Percentiles rank a stretch among this genome's conserved stretches.
These are phyloP conservation scores for Leucocoprinus birnbaumii DNA, from an alignment of 768 basidiomycete genomes.

Conservation along the genomic window DNA sequence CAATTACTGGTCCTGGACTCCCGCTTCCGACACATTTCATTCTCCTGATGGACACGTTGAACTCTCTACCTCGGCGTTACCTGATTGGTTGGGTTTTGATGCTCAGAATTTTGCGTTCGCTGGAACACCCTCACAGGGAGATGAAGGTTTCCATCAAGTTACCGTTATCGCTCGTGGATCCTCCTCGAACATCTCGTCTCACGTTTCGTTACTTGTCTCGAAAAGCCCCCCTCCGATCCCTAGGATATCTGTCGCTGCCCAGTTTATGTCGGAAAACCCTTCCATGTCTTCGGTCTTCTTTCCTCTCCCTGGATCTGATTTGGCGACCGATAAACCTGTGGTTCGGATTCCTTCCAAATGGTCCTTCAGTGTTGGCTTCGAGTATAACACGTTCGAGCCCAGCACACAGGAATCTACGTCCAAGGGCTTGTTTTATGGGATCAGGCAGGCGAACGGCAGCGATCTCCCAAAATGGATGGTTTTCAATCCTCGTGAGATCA, in stretches of 20 bases:
- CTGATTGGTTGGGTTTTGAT: constrained; percentile 80
- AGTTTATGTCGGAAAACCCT: constrained; percentile 57
- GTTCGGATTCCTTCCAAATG: constrained; percentile 77
- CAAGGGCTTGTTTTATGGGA: constrained; percentile 57
- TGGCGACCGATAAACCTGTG: constrained; percentile 46
- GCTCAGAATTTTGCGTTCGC: constrained; percentile 51
- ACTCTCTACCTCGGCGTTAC: constrained; percentile 58
- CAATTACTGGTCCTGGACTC: constrained; percentile 65
- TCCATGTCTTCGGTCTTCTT: constrained; percentile 77
- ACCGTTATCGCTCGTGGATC: constrained; percentile 62
- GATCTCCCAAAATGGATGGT: constrained; percentile 71
- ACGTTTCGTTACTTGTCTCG: constrained; percentile 57
- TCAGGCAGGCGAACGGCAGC: constrained; percentile 63
- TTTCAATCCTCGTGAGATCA: constrained; percentile 66
- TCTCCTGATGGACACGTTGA: constrained; percentile 37
- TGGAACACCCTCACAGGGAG: constrained; percentile 62
- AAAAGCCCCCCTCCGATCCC: constrained; percentile 50
- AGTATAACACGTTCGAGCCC: constrained; percentile 56
- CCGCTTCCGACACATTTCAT: constrained; percentile 64
- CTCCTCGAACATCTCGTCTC: constrained; percentile 47
- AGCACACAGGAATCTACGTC: constrained; percentile 9
- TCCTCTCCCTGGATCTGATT: constrained; percentile 56
- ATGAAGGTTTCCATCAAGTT: constrained; percentile 62
- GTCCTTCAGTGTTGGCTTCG: constrained; percentile 90
- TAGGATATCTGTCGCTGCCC: constrained; percentile 48